Percentiles rank a stretch among this genome's conserved stretches.
These are phyloP conservation scores for Scutellaria barbata DNA, from an alignment of 257 asterid species.

Conservation along the genomic window DNA sequence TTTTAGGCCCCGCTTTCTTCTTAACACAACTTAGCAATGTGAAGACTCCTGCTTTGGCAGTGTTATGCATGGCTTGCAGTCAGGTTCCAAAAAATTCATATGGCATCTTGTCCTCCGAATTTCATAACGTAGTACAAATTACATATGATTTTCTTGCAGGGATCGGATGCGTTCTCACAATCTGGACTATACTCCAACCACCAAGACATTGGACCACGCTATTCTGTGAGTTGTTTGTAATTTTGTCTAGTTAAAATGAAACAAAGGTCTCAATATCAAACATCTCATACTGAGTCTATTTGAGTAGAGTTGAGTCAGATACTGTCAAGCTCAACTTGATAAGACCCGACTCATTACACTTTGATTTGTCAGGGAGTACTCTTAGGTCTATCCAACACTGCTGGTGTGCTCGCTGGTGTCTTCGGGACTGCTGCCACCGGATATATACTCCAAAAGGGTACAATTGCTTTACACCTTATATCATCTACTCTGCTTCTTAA, in stretches of 20 bases:
- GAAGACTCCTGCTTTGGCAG: constrained; percentile 88
- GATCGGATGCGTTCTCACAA: constrained; percentile 97
- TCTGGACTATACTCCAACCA: constrained; percentile 96
- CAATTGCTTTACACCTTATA: not conserved
- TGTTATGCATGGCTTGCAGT: constrained; percentile 96
- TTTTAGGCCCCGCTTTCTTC: constrained; percentile 92
- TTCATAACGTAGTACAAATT: constrained; percentile 20
- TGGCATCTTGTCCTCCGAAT: constrained; percentile 5
- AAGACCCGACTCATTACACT: no score
- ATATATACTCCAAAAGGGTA: constrained; percentile 94
- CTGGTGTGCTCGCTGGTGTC: constrained; percentile 98
- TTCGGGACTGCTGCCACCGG: constrained; percentile 98
- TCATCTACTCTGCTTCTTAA: no score
- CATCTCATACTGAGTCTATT: not conserved
- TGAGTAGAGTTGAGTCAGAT: no score
- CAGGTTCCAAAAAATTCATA: constrained; percentile 57
- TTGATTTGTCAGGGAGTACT: constrained; percentile 70
- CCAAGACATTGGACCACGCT: constrained; percentile 98
- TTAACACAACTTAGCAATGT: constrained; percentile 79
- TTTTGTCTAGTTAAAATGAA: not conserved
- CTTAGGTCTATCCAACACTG: constrained; percentile 87
- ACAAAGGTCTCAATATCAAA: not conserved
- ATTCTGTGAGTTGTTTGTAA: constrained; percentile 64
- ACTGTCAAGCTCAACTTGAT: not conserved
- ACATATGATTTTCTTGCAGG: constrained; percentile 50